Percentiles rank a stretch among this genome's conserved stretches.
Evolutionary conservation across 306 rosid genomes (phyloP).

Genomic region (Ziziphus jujuba): DNA sequence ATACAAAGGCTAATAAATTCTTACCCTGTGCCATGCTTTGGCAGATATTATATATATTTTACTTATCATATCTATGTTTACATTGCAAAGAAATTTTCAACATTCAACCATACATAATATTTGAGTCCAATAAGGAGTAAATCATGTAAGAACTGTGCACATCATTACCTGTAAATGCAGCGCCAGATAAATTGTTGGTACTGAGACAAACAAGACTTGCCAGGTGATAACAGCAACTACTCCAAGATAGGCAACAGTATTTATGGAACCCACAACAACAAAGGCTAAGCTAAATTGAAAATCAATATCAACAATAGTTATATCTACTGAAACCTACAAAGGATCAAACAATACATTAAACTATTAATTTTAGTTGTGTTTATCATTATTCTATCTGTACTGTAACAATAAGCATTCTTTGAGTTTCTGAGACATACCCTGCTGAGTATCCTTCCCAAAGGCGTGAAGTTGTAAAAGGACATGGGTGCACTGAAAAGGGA

Average conservation of each 20-base stretch:
- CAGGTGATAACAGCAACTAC: slow-evolving; percentile 81
- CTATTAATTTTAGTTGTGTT: neutral
- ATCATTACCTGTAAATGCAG: slow-evolving; percentile 76
- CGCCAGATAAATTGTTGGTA: slow-evolving; percentile 68
- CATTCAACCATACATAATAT: too few relatives aligned
- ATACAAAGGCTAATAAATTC: too few relatives aligned
- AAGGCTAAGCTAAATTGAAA: slow-evolving; percentile 49
- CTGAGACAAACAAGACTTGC: slow-evolving; percentile 84
- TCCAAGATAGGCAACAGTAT: slow-evolving; percentile 56
- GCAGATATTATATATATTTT: too few relatives aligned
- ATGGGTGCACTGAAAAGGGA: slow-evolving; percentile 80
- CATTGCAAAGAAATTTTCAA: too few relatives aligned
- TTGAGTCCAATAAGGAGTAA: too few relatives aligned
- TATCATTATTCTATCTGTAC: neutral
- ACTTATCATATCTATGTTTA: too few relatives aligned
- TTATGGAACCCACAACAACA: slow-evolving; percentile 56
- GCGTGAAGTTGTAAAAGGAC: slow-evolving; percentile 94
- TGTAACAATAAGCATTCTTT: slow-evolving; percentile 11
- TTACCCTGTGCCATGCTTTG: too few relatives aligned
- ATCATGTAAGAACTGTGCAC: too few relatives aligned
- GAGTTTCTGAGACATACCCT: slow-evolving; percentile 50
- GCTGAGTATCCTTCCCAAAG: slow-evolving; percentile 86
- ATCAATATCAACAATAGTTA: slow-evolving; percentile 80
- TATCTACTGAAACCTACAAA: slow-evolving; percentile 73
- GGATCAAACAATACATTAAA: slow-evolving; percentile 8